A percentile compares a stretch with the other conserved stretches of the same genome.
These are phyloP conservation scores for Coemansia sp. DNA, from an alignment of 192 early-diverging fungal species.

Conservation along the genomic window DNA sequence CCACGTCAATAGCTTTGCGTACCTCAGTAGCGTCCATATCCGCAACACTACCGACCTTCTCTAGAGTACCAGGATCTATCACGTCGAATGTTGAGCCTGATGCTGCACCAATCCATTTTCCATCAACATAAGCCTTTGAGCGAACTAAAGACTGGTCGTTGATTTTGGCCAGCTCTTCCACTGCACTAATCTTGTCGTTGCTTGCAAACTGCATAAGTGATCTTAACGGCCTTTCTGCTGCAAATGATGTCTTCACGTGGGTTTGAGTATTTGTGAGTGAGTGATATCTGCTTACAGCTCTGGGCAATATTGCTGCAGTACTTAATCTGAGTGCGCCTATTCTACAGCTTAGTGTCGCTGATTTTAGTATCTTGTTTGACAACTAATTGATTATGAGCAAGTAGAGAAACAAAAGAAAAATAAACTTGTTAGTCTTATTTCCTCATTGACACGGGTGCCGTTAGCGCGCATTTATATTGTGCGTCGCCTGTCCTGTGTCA, in stretches of 20 bases:
- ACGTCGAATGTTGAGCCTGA: constrained; percentile 57
- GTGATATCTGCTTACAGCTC: neutral
- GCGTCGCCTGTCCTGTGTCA: neutral
- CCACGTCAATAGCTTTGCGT: constrained; percentile 59
- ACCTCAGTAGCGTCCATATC: constrained; percentile 67
- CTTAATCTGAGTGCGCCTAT: neutral
- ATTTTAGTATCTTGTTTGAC: neutral
- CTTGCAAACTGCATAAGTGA: constrained; percentile 6
- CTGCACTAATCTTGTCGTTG: constrained; percentile 12
- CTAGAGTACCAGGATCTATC: constrained; percentile 62
- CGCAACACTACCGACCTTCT: constrained; percentile 62
- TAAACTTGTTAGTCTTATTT: neutral
- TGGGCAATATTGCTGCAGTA: neutral
- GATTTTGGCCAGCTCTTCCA: constrained; percentile 55
- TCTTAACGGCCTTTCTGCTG: neutral
- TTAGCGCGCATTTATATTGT: too few relatives aligned
- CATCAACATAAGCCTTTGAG: constrained; percentile 58
- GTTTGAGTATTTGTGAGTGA: neutral
- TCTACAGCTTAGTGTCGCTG: neutral
- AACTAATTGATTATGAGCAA: constrained; percentile 2
- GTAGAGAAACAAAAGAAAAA: neutral
- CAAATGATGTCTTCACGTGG: neutral
- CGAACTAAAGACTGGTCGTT: constrained; percentile 62
- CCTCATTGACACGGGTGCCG: neutral
- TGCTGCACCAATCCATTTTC: constrained; percentile 57